Conservation (phyloP, 2,329 filamentous ascomycete species). For the Aureobasidium sp. region DNA sequence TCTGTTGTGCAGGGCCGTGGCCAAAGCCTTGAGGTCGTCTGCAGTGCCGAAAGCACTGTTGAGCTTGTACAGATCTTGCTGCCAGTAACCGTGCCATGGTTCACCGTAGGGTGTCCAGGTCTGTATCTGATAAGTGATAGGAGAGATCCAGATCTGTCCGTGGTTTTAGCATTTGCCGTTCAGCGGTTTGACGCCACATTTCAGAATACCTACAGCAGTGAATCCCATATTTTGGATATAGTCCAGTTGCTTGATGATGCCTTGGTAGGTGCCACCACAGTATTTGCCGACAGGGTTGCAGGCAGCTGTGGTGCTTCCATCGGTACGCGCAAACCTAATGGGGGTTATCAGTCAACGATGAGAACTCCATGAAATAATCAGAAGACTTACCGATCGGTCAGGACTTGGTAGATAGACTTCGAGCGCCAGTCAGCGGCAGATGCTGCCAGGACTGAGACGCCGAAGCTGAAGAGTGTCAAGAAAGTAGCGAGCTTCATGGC, state of each 20-base stretch:
- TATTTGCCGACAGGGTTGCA: slow-evolving; percentile 39
- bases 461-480: not conserved
- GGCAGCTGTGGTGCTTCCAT: slow-evolving; percentile 33
- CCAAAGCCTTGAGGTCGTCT: slow-evolving; percentile 31
- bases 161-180: not conserved
- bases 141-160: slow-evolving; percentile 45
- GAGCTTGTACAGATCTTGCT: slow-evolving; percentile 40
- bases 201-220: slow-evolving; percentile 41
- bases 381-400: slow-evolving; percentile 33
- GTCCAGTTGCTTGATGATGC: slow-evolving; percentile 53
- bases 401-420: slow-evolving; percentile 36
- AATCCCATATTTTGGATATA: slow-evolving; percentile 59
- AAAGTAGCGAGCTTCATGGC: not conserved
- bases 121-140: slow-evolving; percentile 43
- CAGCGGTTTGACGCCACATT: not conserved
- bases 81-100: slow-evolving; percentile 53
- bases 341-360: not conserved
- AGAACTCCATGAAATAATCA: not conserved
- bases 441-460: slow-evolving; percentile 6
- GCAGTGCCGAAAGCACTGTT: slow-evolving; percentile 33
- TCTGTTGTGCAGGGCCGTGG: slow-evolving; percentile 29
- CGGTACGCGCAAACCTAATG: slow-evolving; percentile 31
- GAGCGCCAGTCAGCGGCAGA: slow-evolving; percentile 31
- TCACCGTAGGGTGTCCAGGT: slow-evolving; percentile 31
- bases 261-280: slow-evolving; percentile 56